Evolutionary conservation across 148 eudicot genomes (phyloP), one percentile per base, ranked within the genome.

Genomic region (Cornus florida): DNA sequence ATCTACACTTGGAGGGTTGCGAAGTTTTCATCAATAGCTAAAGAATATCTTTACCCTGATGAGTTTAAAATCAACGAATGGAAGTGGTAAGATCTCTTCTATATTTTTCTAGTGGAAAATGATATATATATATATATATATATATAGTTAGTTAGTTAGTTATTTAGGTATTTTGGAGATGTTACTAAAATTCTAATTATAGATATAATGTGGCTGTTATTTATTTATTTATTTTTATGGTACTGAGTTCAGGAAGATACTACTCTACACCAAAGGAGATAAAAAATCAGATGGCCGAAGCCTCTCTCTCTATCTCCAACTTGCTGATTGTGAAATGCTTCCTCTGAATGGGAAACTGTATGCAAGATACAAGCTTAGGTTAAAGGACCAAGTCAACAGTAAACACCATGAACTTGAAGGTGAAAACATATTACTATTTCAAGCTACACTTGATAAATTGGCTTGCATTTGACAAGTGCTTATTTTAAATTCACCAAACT

Each of bases 11-110:
- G 57, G 57, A 50, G 14, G 13, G 57, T 50, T 50, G 33, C 43
- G 0, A 79, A 72, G 4, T 79, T 79, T 48, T 79, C 81, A 72
- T 5, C 76, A 64, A 24, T 79, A 7, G 41, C 46, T 7, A 3
- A 5, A 5, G 0, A 7, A 24, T 6, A 4, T 72, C 71, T 64
- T 65, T 1, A 0, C 48, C 72, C 81, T 0, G 16, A 79, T 10
- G 16, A 12, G 24, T 79, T 79, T 43, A 20, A n/a, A 17, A 24
- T 43, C 7, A 70, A 32, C 33, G 70, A 32, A 33, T 43, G 39
- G 24, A 64, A 79, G 0, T 79, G 81, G 81, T 72, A 72, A 3
- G 70, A 16, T 10, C 7, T n/a, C 24, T 39, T 53, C 14, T 2
- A 28, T 28, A 28, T 28, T 28, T 28, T 28, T 28, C 28, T 28